Evolutionary conservation across 2,329 filamentous ascomycete genomes (phyloP), one percentile per base, ranked within the genome.

Genomic region (Fusarium sublunatum): DNA sequence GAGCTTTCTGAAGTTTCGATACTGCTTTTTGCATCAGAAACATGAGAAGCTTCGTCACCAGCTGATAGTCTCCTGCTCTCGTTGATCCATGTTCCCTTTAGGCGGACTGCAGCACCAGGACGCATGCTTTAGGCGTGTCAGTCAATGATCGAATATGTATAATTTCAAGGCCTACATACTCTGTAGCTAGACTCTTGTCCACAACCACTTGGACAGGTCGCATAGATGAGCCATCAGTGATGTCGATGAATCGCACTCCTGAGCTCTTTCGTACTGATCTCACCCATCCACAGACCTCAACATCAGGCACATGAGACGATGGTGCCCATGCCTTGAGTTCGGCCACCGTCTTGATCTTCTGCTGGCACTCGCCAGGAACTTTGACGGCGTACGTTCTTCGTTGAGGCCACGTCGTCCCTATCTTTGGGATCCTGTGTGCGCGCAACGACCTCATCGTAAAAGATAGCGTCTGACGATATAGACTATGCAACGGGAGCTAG

Each of bases 201-300:
- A 97, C 79, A 42, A 97, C 87, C 41, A 90, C 92, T 79, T 99
- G 95, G 52, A 98, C 76, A 26, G 91, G 82, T 61, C 88, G 82
- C 67, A 91, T 81, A 38, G 91, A 92, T 11, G 93, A 96, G 40
- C 95, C 95, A 81, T 99, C 95, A 10, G 90, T 89, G 48, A 98
- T 82, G 58, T 92, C 86, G 48, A 93, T 89, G 78, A 99, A 98
- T 6, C 90, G 88, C 58, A 90, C 83, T 22, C 85, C 85, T 75
- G 97, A 96, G 81, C 96, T 93, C 75, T 92, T 91, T 61, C 94
- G 86, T 58, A 97, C 88, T 5, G 92, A 94, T 63, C 91, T 87
- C 52, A 97, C 84, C 79, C 90, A 94, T 60, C 93, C 94, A 73
- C 90, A 85, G 68, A 97, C 81, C 54, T 83, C 82, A 43, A 90